Percentiles rank a stretch among this genome's conserved stretches.
phyloP scores from a whole-genome alignment of 1,284 basidiomycete species.

The Trametes hirsuta region DNA sequence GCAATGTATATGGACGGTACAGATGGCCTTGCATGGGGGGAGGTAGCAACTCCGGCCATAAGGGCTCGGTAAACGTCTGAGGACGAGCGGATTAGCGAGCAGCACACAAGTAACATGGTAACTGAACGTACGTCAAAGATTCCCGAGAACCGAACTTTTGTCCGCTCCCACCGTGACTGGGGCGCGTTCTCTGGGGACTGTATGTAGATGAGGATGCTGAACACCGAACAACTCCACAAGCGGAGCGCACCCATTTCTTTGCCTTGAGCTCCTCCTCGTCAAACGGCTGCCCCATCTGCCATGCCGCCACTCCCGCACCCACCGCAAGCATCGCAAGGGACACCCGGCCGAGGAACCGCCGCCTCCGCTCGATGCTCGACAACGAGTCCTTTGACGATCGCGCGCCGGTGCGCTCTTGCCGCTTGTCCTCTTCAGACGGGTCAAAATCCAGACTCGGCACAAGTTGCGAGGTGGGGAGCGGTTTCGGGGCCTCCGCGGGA shows the following conservation, averaged over 20 bases:
- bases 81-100: constrained; percentile 6
- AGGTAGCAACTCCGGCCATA: constrained; percentile 91
- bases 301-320: constrained; percentile 49
- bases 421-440: constrained; percentile 27
- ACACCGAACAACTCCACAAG: neutral
- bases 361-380: constrained; percentile 72
- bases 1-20: constrained; percentile 90
- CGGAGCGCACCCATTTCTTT: constrained; percentile 45
- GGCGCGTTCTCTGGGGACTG: constrained; percentile 61
- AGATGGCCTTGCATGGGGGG: constrained; percentile 84
- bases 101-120: neutral
- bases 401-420: constrained; percentile 60
- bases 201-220: constrained; percentile 9
- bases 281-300: constrained; percentile 39
- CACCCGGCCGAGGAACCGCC: constrained; percentile 57
- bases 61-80: constrained; percentile 90
- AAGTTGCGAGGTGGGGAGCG: constrained; percentile 20
- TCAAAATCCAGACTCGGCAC: constrained; percentile 36
- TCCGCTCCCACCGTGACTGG: constrained; percentile 63
- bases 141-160: constrained; percentile 58
- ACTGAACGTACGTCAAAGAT: constrained; percentile 61
- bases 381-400: constrained; percentile 71
- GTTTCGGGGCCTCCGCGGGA: constrained; percentile 14
- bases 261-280: constrained; percentile 39
- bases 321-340: constrained; percentile 48